Evolutionary conservation across 2,329 filamentous ascomycete species (phyloP).

Genomic region (Nemania abortiva): DNA sequence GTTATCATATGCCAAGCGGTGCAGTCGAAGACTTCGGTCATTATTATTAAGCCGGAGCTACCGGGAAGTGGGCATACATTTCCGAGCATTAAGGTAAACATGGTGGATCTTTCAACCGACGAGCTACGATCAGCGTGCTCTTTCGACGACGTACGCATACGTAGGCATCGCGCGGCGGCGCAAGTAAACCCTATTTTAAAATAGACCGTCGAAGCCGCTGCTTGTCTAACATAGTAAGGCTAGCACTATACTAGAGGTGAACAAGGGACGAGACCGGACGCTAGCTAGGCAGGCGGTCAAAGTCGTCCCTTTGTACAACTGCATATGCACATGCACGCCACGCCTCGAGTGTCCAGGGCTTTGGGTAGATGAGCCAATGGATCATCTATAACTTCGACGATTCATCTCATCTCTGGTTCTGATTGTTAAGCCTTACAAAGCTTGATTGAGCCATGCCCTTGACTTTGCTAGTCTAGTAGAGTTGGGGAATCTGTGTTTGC

Average conservation of each 20-base stretch:
- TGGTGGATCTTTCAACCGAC: neutral
- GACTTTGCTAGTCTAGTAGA: no score
- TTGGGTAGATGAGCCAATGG: constrained; percentile 13
- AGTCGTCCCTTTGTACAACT: neutral
- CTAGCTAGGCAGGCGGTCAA: neutral
- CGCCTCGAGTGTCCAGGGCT: constrained; percentile 1
- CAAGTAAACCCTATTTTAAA: neutral
- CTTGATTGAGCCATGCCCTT: constrained; percentile 2
- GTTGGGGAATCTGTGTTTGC: neutral
- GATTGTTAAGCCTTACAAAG: constrained; percentile 26
- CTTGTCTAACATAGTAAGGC: no score
- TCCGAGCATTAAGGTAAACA: neutral
- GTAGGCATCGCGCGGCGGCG: no score
- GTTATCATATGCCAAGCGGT: neutral
- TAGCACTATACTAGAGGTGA: neutral
- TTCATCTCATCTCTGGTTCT: constrained; percentile 1
- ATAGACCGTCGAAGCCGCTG: neutral
- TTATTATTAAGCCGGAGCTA: neutral
- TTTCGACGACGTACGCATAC: neutral
- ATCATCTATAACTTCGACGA: constrained; percentile 8
- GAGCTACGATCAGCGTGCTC: neutral
- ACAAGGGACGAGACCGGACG: neutral
- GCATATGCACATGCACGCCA: constrained; percentile 22
- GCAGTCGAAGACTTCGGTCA: neutral
- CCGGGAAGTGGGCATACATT: constrained; percentile 1